phyloP scores from a whole-genome alignment of 345 rosid genomes.

The Iberis pinnata region DNA sequence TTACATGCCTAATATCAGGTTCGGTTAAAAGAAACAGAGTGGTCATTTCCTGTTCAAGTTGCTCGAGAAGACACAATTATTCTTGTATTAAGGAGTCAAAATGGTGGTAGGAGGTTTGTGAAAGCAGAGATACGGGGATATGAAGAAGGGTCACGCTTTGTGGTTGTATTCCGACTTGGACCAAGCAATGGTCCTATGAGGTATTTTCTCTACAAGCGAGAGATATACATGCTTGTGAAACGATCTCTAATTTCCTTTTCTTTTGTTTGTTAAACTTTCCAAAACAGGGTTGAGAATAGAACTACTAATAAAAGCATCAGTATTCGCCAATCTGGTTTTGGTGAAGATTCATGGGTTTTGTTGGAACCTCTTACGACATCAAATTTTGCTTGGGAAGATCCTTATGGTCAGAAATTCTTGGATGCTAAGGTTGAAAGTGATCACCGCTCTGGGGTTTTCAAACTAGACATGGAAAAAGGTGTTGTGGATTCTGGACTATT shows the following conservation, averaged over 20 bases:
- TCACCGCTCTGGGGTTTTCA: constrained; percentile 36
- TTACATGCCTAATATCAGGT: constrained; percentile 43
- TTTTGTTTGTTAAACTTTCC: constrained; percentile 13
- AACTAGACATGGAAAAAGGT: constrained; percentile 56
- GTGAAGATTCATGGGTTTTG: constrained; percentile 64
- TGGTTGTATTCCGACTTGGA: constrained; percentile 84
- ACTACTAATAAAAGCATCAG: constrained; percentile 45
- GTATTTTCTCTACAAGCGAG: constrained; percentile 31
- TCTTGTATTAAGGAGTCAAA: constrained; percentile 60
- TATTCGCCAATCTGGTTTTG: constrained; percentile 86
- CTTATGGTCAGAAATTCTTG: constrained; percentile 74
- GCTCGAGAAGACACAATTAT: constrained; percentile 79
- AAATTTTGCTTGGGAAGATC: constrained; percentile 90
- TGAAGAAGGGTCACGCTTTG: constrained; percentile 97
- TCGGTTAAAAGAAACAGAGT: constrained; percentile 63
- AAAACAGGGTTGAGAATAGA: constrained; percentile 86
- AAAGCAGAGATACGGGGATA: constrained; percentile 85
- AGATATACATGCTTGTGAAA: constrained; percentile 7
- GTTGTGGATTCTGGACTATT: constrained; percentile 40
- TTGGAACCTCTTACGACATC: constrained; percentile 65
- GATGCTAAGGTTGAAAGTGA: constrained; percentile 57
- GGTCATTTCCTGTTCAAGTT: constrained; percentile 90
- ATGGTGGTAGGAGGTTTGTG: constrained; percentile 49
- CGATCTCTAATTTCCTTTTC: constrained; percentile 14
- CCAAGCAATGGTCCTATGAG: constrained; percentile 81